Percentiles rank a stretch among this genome's conserved stretches.
Evolutionary conservation across 2,329 filamentous ascomycete genomes (phyloP).

Genomic region (Capronia americana): DNA sequence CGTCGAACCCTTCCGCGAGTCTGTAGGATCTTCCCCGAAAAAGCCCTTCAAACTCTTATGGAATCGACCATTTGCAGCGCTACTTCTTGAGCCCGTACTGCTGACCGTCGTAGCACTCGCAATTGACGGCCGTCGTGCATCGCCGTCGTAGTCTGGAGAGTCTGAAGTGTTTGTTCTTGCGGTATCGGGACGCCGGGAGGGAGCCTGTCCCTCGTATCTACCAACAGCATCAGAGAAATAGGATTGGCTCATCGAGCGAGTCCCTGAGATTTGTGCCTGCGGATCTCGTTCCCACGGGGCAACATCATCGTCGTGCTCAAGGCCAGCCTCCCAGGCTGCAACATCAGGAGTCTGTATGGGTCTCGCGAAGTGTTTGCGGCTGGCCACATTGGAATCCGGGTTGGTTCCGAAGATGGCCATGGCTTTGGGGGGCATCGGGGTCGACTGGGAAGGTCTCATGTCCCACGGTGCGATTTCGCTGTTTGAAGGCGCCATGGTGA

Average conservation of each 20-base stretch:
- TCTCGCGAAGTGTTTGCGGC: constrained; percentile 31
- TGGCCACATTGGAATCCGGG: constrained; percentile 38
- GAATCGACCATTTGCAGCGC: constrained; percentile 71
- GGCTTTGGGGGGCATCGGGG: constrained; percentile 20
- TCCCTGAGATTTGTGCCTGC: constrained; percentile 36
- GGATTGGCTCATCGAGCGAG: constrained; percentile 36
- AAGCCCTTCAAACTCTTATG: constrained; percentile 86
- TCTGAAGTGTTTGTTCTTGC: constrained; percentile 63
- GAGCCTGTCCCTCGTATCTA: constrained; percentile 62
- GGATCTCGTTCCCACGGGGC: constrained; percentile 42
- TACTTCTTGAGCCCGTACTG: constrained; percentile 80
- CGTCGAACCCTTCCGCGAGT: constrained; percentile 49
- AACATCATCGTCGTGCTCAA: constrained; percentile 42
- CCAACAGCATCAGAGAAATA: constrained; percentile 34
- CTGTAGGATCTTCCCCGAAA: constrained; percentile 87
- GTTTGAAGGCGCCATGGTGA: constrained; percentile 13
- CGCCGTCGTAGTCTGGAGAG: constrained; percentile 66
- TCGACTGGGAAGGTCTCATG: constrained; percentile 13
- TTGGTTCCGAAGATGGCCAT: constrained; percentile 34
- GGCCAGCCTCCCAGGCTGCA: constrained; percentile 42
- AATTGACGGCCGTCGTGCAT: constrained; percentile 83
- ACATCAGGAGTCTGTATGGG: constrained; percentile 40
- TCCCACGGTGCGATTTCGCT: constrained; percentile 18
- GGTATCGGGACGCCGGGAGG: constrained; percentile 68
- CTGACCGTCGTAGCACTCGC: constrained; percentile 87